Conservation (phyloP, 805 yeast genomes). For the Lachancea fermentati region DNA sequence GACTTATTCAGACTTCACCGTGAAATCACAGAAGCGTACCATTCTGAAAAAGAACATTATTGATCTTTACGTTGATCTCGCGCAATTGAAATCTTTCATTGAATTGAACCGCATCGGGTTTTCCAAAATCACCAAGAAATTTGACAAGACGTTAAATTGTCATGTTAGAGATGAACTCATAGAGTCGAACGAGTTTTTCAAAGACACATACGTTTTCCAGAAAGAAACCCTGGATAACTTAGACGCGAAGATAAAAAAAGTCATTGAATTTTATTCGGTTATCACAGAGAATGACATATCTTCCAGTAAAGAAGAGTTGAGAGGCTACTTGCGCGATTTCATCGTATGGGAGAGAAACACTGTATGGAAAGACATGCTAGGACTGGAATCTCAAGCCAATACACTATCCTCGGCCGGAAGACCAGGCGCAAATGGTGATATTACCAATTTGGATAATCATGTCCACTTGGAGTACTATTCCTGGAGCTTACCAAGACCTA, state of each 20-base stretch:
- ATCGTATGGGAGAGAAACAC: conserved; percentile 96
- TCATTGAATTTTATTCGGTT: conserved; percentile 51
- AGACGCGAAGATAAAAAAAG: conserved; percentile 46
- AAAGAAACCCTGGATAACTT: conserved; percentile 42
- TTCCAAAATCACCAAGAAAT: conserved; percentile 81
- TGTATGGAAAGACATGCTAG: conserved; percentile 93
- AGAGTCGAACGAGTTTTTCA: conserved; percentile 38
- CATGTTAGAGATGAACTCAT: conserved; percentile 47
- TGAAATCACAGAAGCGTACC: conserved; percentile 48
- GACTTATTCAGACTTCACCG: conserved; percentile 43
- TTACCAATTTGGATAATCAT: conserved; percentile 14
- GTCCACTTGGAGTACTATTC: conserved; percentile 29
- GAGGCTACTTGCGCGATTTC: conserved; percentile 72
- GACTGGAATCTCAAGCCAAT: conserved; percentile 65
- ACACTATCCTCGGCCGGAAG: conserved; percentile 30
- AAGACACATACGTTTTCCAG: conserved; percentile 51
- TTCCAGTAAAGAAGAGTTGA: conserved; percentile 47
- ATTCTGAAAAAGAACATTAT: conserved; percentile 63
- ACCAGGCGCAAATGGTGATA: conserved; percentile 34
- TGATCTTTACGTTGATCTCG: conserved; percentile 61
- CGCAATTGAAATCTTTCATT: conserved; percentile 76
- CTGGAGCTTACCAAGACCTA: conserved; percentile 30
- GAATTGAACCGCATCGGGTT: conserved; percentile 86
- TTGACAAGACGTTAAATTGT: conserved; percentile 70
- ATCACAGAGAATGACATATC: conserved; percentile 38